A percentile compares a stretch with the other conserved stretches of the same genome.
phyloP scores from a whole-genome alignment of 352 stramenopile genomes.

The Phytophthora uliginosa region DNA sequence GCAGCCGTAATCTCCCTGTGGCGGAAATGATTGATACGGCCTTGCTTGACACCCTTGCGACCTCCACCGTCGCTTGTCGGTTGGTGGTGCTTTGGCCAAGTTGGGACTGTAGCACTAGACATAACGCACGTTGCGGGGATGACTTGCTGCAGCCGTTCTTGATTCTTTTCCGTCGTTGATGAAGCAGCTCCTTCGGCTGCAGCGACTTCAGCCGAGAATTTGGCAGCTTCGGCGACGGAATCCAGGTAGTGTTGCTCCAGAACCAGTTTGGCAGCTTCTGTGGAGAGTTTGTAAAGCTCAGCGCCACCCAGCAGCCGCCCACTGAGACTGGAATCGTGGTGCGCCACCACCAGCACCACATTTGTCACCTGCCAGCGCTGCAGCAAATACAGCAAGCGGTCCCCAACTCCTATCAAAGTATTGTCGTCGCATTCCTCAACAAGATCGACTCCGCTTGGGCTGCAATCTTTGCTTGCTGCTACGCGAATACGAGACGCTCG shows the following conservation, averaged over 20 bases:
- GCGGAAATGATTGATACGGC: constrained; percentile 80
- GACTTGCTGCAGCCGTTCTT: constrained; percentile 34
- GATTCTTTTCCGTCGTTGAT: constrained; percentile 15
- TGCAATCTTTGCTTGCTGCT: constrained; percentile 14
- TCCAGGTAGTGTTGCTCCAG: constrained; percentile 82
- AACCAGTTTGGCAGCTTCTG: constrained; percentile 78
- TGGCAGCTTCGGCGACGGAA: constrained; percentile 58
- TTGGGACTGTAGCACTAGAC: constrained; percentile 61
- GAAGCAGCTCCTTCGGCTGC: constrained; percentile 33
- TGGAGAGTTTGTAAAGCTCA: constrained; percentile 74
- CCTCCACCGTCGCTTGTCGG: constrained; percentile 65
- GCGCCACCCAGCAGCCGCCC: constrained; percentile 64
- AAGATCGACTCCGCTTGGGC: constrained; percentile 36
- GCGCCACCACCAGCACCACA: constrained; percentile 70
- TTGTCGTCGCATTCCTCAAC: constrained; percentile 70
- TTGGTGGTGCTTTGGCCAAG: constrained; percentile 68
- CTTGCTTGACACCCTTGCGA: constrained; percentile 60
- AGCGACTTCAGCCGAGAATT: constrained; percentile 37
- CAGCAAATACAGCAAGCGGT: constrained; percentile 84
- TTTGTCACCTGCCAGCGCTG: constrained; percentile 87
- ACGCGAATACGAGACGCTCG: constrained; percentile 54
- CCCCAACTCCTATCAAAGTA: constrained; percentile 61
- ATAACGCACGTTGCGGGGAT: constrained; percentile 54
- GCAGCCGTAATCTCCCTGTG: constrained; percentile 27
- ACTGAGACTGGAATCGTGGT: constrained; percentile 73